These are phyloP conservation scores for Gossypium schwendimanii DNA, from an alignment of 441 rosid species.

Conservation along the genomic window DNA sequence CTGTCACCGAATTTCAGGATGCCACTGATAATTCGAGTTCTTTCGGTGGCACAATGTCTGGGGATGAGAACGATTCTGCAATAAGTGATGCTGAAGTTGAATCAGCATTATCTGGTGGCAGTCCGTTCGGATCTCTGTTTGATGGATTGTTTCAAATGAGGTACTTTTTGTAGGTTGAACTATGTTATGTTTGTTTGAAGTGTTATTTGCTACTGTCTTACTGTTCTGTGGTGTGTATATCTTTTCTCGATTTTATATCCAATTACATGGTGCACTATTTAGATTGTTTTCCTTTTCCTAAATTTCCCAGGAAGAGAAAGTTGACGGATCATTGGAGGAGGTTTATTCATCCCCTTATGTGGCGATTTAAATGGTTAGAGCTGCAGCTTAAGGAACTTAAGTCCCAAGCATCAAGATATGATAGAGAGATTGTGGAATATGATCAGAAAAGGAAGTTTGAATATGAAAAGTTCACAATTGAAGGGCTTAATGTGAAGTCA, in stretches of 20 bases:
- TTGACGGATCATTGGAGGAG: conserved; percentile 80
- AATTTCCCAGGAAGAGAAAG: conserved; percentile 54
- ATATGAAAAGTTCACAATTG: conserved; percentile 28
- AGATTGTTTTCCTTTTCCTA: conserved; percentile 5
- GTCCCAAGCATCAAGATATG: conserved; percentile 54
- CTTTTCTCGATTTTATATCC: background rate
- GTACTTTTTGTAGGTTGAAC: conserved; percentile 2
- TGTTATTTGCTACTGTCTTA: background rate
- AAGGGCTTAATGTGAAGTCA: conserved; percentile 38
- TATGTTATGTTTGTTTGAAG: background rate
- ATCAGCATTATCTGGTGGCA: conserved; percentile 29
- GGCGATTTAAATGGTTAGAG: conserved; percentile 84
- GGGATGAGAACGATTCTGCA: conserved; percentile 27
- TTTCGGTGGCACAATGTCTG: conserved; percentile 52
- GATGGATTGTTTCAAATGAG: conserved; percentile 19
- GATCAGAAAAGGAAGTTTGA: conserved; percentile 38
- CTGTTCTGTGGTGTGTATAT: background rate
- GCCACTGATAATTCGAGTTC: conserved; percentile 69
- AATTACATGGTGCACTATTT: background rate
- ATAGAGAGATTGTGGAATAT: conserved; percentile 44
- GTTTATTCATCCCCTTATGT: conserved; percentile 62
- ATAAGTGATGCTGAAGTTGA: conserved; percentile 64
- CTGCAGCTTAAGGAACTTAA: conserved; percentile 49
- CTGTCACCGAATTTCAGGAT: conserved; percentile 27
- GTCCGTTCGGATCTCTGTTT: conserved; percentile 17